Percentiles rank a stretch among this genome's conserved stretches.
Conservation (phyloP, 495 filamentous ascomycete species). For the Mycothermus thermophilus region DNA sequence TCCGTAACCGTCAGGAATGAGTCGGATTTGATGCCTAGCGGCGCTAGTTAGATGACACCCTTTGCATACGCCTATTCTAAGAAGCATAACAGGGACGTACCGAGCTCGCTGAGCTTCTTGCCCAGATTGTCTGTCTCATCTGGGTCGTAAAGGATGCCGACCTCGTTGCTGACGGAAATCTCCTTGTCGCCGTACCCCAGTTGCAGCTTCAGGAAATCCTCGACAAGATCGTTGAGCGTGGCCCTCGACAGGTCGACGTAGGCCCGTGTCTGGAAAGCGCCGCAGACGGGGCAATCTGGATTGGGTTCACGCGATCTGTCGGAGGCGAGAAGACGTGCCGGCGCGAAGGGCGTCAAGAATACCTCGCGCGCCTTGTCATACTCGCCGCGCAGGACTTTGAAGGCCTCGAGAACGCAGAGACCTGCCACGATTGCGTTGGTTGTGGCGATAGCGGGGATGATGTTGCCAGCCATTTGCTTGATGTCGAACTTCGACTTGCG, state of each 20-base stretch:
- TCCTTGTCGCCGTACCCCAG: slow-evolving; percentile 73
- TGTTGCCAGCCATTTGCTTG: slow-evolving; percentile 98
- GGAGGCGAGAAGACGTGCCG: slow-evolving; percentile 57
- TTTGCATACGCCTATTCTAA: too few relatives aligned
- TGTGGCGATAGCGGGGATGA: slow-evolving; percentile 96
- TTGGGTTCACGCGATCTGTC: slow-evolving; percentile 64
- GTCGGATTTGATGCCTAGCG: slow-evolving; percentile 46
- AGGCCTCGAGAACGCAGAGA: slow-evolving; percentile 82
- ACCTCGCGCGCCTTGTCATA: slow-evolving; percentile 50
- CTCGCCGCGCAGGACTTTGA: slow-evolving; percentile 75
- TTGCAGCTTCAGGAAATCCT: slow-evolving; percentile 50
- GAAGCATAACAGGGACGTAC: slow-evolving; percentile 34
- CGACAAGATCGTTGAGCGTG: slow-evolving; percentile 70
- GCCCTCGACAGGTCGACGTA: slow-evolving; percentile 58
- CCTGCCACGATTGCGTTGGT: slow-evolving; percentile 95
- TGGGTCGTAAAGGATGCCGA: slow-evolving; percentile 69
- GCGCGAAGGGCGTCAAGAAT: slow-evolving; percentile 72
- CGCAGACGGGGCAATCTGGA: slow-evolving; percentile 67
- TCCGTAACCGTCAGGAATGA: slow-evolving; percentile 76
- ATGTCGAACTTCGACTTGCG: slow-evolving; percentile 85
- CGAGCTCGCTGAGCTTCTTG: slow-evolving; percentile 68
- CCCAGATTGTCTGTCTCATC: slow-evolving; percentile 76
- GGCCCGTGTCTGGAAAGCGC: slow-evolving; percentile 51
- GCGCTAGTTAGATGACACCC: too few relatives aligned
- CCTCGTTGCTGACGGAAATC: slow-evolving; percentile 57